Base-by-base conservation (phyloP, 768 basidiomycete species). In the Hygrocybe punicea region DNA sequence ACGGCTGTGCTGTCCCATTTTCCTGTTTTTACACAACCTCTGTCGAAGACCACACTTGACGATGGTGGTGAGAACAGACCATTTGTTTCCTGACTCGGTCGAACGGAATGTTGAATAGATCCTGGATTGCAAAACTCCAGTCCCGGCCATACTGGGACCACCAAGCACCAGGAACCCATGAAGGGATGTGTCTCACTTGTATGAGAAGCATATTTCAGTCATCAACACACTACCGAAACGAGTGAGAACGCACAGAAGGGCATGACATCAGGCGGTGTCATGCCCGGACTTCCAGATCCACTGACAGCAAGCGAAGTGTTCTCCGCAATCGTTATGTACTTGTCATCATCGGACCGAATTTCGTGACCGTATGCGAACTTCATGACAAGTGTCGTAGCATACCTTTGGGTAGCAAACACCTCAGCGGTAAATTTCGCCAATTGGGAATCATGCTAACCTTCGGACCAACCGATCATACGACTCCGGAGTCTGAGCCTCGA, bases 401-500 rank as follows among this genome's bases (percentile, higher is more conserved):
- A 68, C 14, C 63, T 66, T 33, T 16, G 21, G 36, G 40, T 16
- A 42, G 40, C 40, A 47, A 56, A 47, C 24, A 55, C 11, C 40
- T 23, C 17, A 25, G n/a, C 24, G 16, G 19, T 33, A 48, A 47
- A 10, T 21, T 39, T 34, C 25, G 42, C 33, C 19, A 34, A 25
- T 49, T 33, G 23, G 55, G 48, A 35, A 24, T 13, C 7, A 25
- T 13, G n/a, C 13, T 23, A 6, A 47, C 40, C 19, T 42, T 10
- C 19, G 33, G 29, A 51, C 19, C 23, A 58, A 19, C 6, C 19
- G 51, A 45, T 35, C 47, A 6, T 66, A 51, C 37, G 58, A 53
- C 1, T 64, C 58, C 3, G 72, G 69, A 17, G 59, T 29, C 44
- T 58, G 69, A 17, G 60, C 24, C 44, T 58, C 48, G 42, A 71